These are phyloP conservation scores for Penicillium paneum DNA, from an alignment of 2,329 filamentous ascomycete species.

Conservation along the genomic window DNA sequence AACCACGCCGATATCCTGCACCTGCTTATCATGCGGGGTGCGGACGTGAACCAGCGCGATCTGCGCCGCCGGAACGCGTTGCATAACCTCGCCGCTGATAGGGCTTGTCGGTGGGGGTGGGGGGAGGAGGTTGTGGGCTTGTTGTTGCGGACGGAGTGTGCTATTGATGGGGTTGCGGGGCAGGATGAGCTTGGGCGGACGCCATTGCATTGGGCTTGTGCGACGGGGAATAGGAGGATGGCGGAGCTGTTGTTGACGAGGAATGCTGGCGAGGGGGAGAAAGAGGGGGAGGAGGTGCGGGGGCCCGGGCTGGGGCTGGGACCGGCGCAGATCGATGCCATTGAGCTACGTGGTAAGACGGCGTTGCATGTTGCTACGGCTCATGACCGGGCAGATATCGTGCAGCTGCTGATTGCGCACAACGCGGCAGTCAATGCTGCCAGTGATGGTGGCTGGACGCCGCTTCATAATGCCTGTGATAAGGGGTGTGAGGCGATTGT, in stretches of 20 bases:
- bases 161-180: slow-evolving; percentile 40
- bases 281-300: slow-evolving; percentile 4
- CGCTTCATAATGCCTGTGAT: slow-evolving; percentile 54
- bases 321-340: slow-evolving; percentile 41
- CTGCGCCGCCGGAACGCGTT: slow-evolving; percentile 32
- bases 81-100: slow-evolving; percentile 47
- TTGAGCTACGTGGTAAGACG: slow-evolving; percentile 44
- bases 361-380: slow-evolving; percentile 52
- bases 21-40: slow-evolving; percentile 36
- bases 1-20: slow-evolving; percentile 42
- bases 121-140: slow-evolving; percentile 45
- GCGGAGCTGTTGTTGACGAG: slow-evolving; percentile 48
- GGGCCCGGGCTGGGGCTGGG: slow-evolving; percentile 12
- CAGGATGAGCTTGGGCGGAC: slow-evolving; percentile 50
- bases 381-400: slow-evolving; percentile 40
- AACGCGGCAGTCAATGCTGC: slow-evolving; percentile 47
- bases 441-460: slow-evolving; percentile 53
- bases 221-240: slow-evolving; percentile 53
- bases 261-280: slow-evolving; percentile 9
- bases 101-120: slow-evolving; percentile 45
- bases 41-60: slow-evolving; percentile 37
- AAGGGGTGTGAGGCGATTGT: slow-evolving; percentile 48
- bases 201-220: slow-evolving; percentile 58
- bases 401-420: slow-evolving; percentile 43
- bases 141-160: slow-evolving; percentile 40